Base-by-base conservation (phyloP, 2,329 filamentous ascomycete genomes). In the Diplodia mutila region DNA sequence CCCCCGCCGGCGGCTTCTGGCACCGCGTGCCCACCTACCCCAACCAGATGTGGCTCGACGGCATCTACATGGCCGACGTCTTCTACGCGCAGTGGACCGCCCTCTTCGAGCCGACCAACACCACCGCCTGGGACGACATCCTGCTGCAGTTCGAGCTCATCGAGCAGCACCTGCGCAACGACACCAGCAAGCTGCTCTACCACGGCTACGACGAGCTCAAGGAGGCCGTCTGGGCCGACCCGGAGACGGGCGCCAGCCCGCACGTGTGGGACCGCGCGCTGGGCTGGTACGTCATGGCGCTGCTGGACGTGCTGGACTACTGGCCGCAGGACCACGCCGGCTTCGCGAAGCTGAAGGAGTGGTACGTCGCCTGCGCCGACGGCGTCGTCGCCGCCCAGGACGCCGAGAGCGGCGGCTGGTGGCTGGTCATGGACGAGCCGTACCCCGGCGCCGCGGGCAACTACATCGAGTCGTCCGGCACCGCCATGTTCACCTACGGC, bases 381-480 rank as follows among this genome's bases (percentile, higher is more conserved):
- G 64, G 64, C 53, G 29, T 66, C 21, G 32, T 66, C 3, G 53
- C 42, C 3, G 52, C 54, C 0, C 64, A 66, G 64, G 55, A 59
- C 46, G 70, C 71, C 7, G 65, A 42, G 42, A 78, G 74, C 5
- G 84, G 85, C 0, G 85, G 84, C 7, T 89, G 86, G 86, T 88
- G 85, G 83, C 76, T 87, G 63, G 78, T 88, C 52, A 85, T 88
- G 82, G 82, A 82, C 70, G 79, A 82, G 67, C 75, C 80, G 29
- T 83, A 84, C 66, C 80, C 74, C 11, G 75, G 76, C 7, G 72
- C 68, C 48, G 70, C 80, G 54, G 85, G 85, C 2, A 89, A 90
- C 74, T 89, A 86, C 74, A 84, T 89, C 57, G 85, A 89, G 77
- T 85, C 84, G 39, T 87, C 85, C 37, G 86, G 82, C 8, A 84